Conservation (phyloP, 768 basidiomycete species). For the Termitomyces sp. region DNA sequence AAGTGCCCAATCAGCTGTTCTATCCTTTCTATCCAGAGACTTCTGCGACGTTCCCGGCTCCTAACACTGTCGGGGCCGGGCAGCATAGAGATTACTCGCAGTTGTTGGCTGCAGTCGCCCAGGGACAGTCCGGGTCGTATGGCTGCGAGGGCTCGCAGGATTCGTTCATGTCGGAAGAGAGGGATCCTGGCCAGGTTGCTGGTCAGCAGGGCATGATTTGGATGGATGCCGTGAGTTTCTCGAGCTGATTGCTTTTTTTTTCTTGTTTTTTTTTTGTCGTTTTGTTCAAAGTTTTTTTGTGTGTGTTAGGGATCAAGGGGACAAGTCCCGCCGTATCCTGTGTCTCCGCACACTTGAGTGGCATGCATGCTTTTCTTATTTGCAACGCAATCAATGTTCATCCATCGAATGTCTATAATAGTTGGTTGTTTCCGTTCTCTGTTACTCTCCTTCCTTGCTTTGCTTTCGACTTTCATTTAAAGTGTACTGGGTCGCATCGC, state of each 20-base stretch:
- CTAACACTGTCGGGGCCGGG: slow-evolving; percentile 3
- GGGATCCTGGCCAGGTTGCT: slow-evolving; percentile 29
- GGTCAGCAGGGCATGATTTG: slow-evolving; percentile 26
- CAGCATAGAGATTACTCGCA: slow-evolving; percentile 41
- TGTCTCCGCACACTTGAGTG: slow-evolving; percentile 10
- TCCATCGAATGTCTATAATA: background rate
- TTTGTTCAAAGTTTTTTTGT: background rate
- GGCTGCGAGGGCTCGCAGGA: slow-evolving; percentile 54
- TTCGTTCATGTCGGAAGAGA: slow-evolving; percentile 67
- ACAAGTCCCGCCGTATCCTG: slow-evolving; percentile 8
- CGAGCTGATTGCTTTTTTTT: background rate
- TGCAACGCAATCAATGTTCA: background rate
- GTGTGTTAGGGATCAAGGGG: slow-evolving; percentile 12
- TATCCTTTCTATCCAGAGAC: slow-evolving; percentile 73
- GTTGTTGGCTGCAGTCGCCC: slow-evolving; percentile 53
- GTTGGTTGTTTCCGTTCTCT: background rate
- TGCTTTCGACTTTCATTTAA: background rate
- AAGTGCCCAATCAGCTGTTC: slow-evolving; percentile 65
- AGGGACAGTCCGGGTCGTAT: slow-evolving; percentile 48
- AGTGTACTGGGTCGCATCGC: background rate
- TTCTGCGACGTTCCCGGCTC: slow-evolving; percentile 13
- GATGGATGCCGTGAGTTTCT: slow-evolving; percentile 38
- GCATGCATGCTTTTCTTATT: background rate
- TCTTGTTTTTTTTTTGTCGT: too few relatives aligned
- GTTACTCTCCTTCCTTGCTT: background rate